Evolutionary conservation across 805 yeast species (phyloP).

Genomic region (Diddensiella transvaalensis): DNA sequence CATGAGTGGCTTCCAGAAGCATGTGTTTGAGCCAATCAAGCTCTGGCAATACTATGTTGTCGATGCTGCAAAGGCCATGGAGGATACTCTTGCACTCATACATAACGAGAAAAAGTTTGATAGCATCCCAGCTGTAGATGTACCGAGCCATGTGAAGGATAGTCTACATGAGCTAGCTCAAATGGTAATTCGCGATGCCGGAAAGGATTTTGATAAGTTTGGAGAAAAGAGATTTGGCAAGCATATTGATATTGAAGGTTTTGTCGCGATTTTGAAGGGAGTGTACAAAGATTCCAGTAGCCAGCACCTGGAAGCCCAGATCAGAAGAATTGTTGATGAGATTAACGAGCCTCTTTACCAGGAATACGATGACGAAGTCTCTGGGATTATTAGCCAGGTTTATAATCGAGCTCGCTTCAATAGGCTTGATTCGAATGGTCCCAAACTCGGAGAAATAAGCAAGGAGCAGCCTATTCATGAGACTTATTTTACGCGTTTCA

Average conservation of each 20-base stretch:
- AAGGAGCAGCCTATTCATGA: conserved; percentile 65
- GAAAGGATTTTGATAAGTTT: conserved; percentile 35
- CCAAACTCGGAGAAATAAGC: conserved; percentile 62
- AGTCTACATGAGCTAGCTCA: conserved; percentile 44
- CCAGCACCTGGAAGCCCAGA: conserved; percentile 39
- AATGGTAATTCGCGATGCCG: conserved; percentile 41
- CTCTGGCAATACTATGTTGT: conserved; percentile 89
- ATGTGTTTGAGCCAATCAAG: conserved; percentile 62
- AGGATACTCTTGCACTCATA: conserved; percentile 26
- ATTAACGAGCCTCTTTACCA: conserved; percentile 69
- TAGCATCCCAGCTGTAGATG: conserved; percentile 46
- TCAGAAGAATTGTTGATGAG: conserved; percentile 58
- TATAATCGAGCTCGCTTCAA: conserved; percentile 71
- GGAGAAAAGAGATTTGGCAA: conserved; percentile 55
- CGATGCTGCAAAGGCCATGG: conserved; percentile 46
- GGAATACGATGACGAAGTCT: conserved; percentile 70
- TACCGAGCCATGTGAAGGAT: conserved; percentile 26
- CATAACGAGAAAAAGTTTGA: conserved; percentile 17
- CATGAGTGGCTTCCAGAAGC: conserved; percentile 62
- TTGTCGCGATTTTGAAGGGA: conserved; percentile 49
- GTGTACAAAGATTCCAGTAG: conserved; percentile 30
- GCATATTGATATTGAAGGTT: conserved; percentile 45
- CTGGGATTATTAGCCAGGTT: conserved; percentile 62
- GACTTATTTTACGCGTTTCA: conserved; percentile 79
- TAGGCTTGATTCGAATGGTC: conserved; percentile 79